phyloP scores from a whole-genome alignment of 495 filamentous ascomycete genomes.

The Cercophora newfieldiana region DNA sequence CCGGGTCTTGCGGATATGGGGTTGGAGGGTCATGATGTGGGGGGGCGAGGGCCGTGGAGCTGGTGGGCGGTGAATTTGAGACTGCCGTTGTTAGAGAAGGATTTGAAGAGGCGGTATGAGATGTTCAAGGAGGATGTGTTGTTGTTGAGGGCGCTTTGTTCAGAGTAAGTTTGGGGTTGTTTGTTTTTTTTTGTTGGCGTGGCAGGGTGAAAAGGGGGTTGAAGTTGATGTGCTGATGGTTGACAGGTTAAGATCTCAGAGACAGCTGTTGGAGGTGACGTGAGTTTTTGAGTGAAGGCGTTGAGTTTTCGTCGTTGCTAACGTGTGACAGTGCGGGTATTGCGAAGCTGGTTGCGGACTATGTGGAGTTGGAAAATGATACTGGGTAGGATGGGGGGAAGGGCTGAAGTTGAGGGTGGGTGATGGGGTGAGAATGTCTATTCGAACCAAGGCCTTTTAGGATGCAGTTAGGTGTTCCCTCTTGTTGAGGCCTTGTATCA shows the following conservation, averaged over 20 bases:
- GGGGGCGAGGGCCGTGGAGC: not conserved
- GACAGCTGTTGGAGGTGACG: conserved; percentile 1
- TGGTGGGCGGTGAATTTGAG: not conserved
- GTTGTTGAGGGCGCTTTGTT: conserved; percentile 8
- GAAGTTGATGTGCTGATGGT: not conserved
- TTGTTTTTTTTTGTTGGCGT: too few relatives aligned
- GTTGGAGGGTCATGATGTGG: not conserved
- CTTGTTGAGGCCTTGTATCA: too few relatives aligned
- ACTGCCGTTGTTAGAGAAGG: conserved; percentile 3
- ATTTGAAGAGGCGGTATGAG: not conserved
- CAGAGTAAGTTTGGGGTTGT: not conserved
- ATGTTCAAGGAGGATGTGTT: conserved; percentile 9
- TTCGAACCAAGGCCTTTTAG: not conserved
- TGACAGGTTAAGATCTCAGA: not conserved
- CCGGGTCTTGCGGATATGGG: not conserved
- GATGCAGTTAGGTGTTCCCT: too few relatives aligned
- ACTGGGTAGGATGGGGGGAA: not conserved
- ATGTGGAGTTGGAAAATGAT: not conserved
- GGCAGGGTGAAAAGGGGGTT: not conserved
- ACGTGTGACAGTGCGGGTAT: not conserved
- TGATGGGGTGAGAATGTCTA: not conserved
- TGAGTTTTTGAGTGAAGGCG: not conserved
- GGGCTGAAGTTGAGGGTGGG: too few relatives aligned
- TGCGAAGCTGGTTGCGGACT: not conserved
- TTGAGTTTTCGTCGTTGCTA: not conserved